These are phyloP conservation scores for Ustilago vetiveriae DNA, from an alignment of 1,284 basidiomycete species.

Conservation along the genomic window DNA sequence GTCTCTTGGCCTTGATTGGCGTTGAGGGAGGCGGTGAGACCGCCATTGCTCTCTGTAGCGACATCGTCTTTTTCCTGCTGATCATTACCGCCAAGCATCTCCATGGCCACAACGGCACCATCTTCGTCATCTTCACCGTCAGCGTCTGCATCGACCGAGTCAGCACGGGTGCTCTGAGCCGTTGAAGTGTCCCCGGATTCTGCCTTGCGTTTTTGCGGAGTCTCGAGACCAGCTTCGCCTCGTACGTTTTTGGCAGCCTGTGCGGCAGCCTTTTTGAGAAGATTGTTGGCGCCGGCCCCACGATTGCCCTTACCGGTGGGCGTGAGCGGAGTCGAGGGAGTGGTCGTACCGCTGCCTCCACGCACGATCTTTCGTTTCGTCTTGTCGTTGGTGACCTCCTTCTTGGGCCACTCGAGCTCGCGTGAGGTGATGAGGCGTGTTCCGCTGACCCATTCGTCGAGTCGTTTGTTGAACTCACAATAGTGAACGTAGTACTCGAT, in stretches of 20 bases:
- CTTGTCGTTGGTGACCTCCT: conserved; percentile 70
- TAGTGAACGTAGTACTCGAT: conserved; percentile 58
- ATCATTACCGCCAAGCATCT: conserved; percentile 68
- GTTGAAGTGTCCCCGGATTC: conserved; percentile 71
- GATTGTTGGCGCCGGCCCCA: conserved; percentile 66
- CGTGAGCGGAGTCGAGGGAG: conserved; percentile 43
- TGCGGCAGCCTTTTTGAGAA: conserved; percentile 79
- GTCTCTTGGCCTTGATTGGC: conserved; percentile 68
- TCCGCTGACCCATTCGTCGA: conserved; percentile 97
- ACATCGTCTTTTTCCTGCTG: conserved; percentile 55
- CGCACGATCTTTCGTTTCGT: conserved; percentile 66
- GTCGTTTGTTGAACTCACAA: conserved; percentile 71
- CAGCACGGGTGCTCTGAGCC: conserved; percentile 34
- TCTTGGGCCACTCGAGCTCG: conserved; percentile 89
- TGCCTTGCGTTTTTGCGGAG: conserved; percentile 75
- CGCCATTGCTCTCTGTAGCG: conserved; percentile 44
- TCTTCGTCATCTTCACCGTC: conserved; percentile 69
- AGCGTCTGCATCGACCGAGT: conserved; percentile 69
- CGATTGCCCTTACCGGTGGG: conserved; percentile 41
- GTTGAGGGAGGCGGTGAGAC: conserved; percentile 70
- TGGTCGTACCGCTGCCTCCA: conserved; percentile 35
- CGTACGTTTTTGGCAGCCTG: conserved; percentile 71
- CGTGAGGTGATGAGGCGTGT: conserved; percentile 82
- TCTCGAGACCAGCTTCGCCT: conserved; percentile 68
- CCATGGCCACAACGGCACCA: conserved; percentile 69